Base-by-base conservation (phyloP, 2,329 filamentous ascomycete genomes). In the Metarhizium sp. region DNA sequence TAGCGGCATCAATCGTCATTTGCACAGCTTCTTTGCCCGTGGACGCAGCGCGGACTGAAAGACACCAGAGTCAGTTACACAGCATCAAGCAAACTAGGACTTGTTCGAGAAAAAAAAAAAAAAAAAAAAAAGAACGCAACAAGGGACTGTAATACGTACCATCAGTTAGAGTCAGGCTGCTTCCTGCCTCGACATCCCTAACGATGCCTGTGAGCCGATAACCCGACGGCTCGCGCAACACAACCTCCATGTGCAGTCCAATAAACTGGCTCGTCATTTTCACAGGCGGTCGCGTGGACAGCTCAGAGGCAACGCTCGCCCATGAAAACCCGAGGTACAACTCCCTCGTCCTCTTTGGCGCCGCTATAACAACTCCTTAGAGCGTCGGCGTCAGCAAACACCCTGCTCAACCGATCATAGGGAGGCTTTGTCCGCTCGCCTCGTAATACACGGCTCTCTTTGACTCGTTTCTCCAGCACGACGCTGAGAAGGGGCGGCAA, bases 241-340 rank as follows among this genome's bases (percentile, higher is more conserved):
- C 86, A 64, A 94, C 85, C 58, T 84, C 74, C 72, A 94, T 89
- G 58, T 86, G 84, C 69, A 89, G 80, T 59, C 89, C 89, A 64
- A 90, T 83, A 68, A 92, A 90, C 65, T 84, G 78, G 57, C 78
- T 77, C 51, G 85, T 83, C 71, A 73, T 73, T 2, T 29, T 48
- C 20, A 16, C 45, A 30, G 45, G 14, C 13, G 46, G 45, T 30
- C 43, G 34, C 14, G 29, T 14, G 34, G 38, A 42, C 32, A 42
- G 8, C 32, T 42, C 36, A 25, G 34, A 42, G 11, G 36, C 32
- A 50, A 18, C 1, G 10, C 11, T 29, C 20, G 20, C 20, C 45
- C 25, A 8, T 48, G 45, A 29, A 14, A 20, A n/a, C 18, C 8
- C 45, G 10, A 30, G 4, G 42, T 16, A 30, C 20, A 30, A 13